Conservation (phyloP, 192 early-diverging fungal species). For the Thamnidium elegans region DNA sequence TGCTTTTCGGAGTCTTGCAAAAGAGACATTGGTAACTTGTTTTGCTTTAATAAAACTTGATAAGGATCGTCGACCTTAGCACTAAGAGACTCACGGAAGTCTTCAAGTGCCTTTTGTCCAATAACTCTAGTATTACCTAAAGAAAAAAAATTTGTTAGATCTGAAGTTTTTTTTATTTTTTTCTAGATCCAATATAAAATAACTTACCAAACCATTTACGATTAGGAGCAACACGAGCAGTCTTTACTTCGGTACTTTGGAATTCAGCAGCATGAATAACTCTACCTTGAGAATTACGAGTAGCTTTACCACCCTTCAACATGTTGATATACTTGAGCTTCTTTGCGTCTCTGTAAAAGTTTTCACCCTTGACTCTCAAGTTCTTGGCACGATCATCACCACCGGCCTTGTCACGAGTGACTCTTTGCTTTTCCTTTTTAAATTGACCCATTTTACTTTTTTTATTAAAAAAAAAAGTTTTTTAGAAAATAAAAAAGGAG, state of each 20-base stretch:
- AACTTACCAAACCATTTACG: conserved; percentile 91
- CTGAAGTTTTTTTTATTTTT: neutral
- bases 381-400: conserved; percentile 42
- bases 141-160: conserved; percentile 3
- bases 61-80: conserved; percentile 91
- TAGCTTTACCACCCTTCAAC: conserved; percentile 85
- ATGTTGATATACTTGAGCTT: conserved; percentile 91
- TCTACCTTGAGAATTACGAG: conserved; percentile 81
- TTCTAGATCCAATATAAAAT: neutral
- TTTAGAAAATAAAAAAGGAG: neutral
- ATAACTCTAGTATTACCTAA: conserved; percentile 93
- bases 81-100: conserved; percentile 88
- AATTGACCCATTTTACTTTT: conserved; percentile 50
- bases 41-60: conserved; percentile 87
- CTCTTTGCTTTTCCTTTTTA: conserved; percentile 61
- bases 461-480: neutral
- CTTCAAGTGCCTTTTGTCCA: conserved; percentile 88
- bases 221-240: conserved; percentile 89
- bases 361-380: conserved; percentile 90
- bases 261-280: conserved; percentile 89
- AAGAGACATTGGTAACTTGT: conserved; percentile 95
- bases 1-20: conserved; percentile 74
- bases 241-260: conserved; percentile 74
- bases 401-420: conserved; percentile 43
- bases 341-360: conserved; percentile 98